Percentiles rank a stretch among this genome's conserved stretches.
Conservation (phyloP, 108 stramenopile genomes). For the Cyclotella kingstonii region DNA sequence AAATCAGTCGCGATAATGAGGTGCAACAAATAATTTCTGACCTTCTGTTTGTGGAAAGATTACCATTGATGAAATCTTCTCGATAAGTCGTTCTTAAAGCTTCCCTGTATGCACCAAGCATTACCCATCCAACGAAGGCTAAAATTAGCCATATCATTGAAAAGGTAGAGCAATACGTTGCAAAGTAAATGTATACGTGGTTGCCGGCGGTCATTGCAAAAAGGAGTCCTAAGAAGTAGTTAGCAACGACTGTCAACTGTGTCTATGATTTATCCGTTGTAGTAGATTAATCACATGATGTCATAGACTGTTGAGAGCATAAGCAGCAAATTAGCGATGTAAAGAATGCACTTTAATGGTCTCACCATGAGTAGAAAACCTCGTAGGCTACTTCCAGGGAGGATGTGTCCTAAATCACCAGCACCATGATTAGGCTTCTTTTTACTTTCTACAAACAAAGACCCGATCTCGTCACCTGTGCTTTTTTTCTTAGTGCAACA, state of each 20-base stretch:
- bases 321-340: neutral
- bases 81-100: constrained; percentile 14
- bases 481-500: constrained; percentile 18
- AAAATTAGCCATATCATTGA: constrained; percentile 29
- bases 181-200: constrained; percentile 36
- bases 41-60: neutral
- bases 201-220: constrained; percentile 42
- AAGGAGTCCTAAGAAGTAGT: constrained; percentile 36
- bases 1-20: neutral
- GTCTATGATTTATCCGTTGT: neutral
- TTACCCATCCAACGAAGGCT: constrained; percentile 23
- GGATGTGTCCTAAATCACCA: neutral
- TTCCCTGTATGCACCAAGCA: constrained; percentile 30
- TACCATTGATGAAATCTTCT: constrained; percentile 16
- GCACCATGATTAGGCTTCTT: neutral
- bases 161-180: constrained; percentile 42
- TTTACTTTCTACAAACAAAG: constrained; percentile 3
- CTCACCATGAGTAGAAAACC: neutral
- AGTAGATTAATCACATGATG: neutral
- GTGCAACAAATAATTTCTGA: neutral
- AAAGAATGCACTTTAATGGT: neutral
- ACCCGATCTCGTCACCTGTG: neutral
- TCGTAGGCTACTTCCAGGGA: neutral
- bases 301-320: neutral
- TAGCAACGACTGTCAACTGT: constrained; percentile 34